Evolutionary conservation across 768 basidiomycete genomes (phyloP).

Genomic region (Cystobasidium tubakii): DNA sequence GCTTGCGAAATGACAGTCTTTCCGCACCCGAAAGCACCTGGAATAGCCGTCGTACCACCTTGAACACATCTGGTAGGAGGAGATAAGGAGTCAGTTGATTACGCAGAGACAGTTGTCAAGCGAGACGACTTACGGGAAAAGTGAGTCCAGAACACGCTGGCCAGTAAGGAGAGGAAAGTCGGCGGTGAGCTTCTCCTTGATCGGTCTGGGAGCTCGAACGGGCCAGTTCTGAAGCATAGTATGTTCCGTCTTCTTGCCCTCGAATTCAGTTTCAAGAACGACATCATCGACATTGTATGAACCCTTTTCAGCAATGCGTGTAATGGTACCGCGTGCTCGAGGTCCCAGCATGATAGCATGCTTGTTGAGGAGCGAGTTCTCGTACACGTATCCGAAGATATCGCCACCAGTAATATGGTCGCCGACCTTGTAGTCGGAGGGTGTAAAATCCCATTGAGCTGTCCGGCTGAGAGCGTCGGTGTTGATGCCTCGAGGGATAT

Average conservation of each 20-base stretch:
- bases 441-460: conserved; percentile 91
- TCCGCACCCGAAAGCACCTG: conserved; percentile 97
- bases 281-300: conserved; percentile 87
- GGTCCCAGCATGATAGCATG: conserved; percentile 97
- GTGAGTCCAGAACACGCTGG: conserved; percentile 89
- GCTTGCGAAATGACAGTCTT: conserved; percentile 93
- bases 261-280: conserved; percentile 93
- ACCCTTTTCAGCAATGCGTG: conserved; percentile 85
- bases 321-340: conserved; percentile 88
- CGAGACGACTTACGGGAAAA: conserved; percentile 89
- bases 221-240: conserved; percentile 99
- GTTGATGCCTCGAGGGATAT: conserved; percentile 98
- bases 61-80: conserved; percentile 64
- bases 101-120: too few species aligned
- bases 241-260: conserved; percentile 87
- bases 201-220: conserved; percentile 92
- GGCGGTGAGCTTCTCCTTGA: conserved; percentile 89
- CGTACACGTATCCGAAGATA: conserved; percentile 88
- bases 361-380: conserved; percentile 91
- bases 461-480: conserved; percentile 85
- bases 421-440: conserved; percentile 72
- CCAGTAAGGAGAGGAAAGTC: conserved; percentile 88
- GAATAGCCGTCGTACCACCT: conserved; percentile 93
- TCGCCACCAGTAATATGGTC: conserved; percentile 97
- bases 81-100: background rate